Evolutionary conservation across 352 stramenopile species (phyloP).

Genomic region (Globisporangium viniferum): DNA sequence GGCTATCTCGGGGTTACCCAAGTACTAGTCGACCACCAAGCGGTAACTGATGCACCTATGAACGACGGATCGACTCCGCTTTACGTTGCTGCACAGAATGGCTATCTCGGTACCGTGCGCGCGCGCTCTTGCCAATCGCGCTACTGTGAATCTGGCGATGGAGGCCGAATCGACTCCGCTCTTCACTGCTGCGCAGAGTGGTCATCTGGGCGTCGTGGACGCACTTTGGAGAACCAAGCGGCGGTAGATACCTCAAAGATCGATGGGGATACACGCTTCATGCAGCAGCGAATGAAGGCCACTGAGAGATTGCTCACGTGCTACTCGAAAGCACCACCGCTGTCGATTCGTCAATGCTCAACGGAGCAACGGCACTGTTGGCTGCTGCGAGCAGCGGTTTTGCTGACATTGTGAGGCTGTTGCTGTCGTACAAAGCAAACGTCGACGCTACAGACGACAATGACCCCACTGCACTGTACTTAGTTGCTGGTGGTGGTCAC

Average conservation of each 20-base stretch:
- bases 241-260: neutral
- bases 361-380: neutral
- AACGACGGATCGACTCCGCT: neutral
- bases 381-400: neutral
- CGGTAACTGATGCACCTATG: neutral
- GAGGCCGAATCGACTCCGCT: neutral
- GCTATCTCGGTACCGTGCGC: neutral
- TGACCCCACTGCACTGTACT: neutral
- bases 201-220: neutral
- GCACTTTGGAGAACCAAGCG: neutral
- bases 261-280: neutral
- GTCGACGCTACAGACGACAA: neutral
- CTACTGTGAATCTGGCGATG: neutral
- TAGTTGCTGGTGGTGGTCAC: too few relatives aligned
- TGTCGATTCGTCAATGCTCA: neutral
- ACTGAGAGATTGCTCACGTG: neutral
- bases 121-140: neutral
- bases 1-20: too few relatives aligned
- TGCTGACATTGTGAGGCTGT: neutral
- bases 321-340: neutral
- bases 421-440: neutral
- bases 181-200: neutral
- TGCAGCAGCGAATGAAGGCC: neutral
- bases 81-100: neutral
- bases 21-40: too few relatives aligned